phyloP scores from a whole-genome alignment of 768 basidiomycete genomes.

The Leccinum disarticulatum region DNA sequence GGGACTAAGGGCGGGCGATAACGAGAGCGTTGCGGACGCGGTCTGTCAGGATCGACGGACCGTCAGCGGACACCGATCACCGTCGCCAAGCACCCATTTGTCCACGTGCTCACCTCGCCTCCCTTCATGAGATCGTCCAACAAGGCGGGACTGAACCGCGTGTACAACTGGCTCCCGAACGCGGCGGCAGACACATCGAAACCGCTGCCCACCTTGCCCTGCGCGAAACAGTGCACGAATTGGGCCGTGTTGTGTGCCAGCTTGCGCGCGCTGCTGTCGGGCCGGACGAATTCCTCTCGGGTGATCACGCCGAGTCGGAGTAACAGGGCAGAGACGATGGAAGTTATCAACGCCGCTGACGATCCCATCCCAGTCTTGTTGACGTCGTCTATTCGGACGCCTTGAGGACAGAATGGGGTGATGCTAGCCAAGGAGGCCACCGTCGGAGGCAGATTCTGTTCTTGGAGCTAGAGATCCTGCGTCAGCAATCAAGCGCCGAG shows the following conservation, averaged over 20 bases:
- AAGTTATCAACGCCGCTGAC: slow-evolving; percentile 95
- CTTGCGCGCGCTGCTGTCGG: slow-evolving; percentile 46
- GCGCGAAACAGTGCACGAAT: slow-evolving; percentile 92
- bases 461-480: slow-evolving; percentile 51
- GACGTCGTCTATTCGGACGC: slow-evolving; percentile 69
- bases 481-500: slow-evolving; percentile 6
- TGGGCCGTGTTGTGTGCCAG: slow-evolving; percentile 93
- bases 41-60: slow-evolving; percentile 11
- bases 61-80: slow-evolving; percentile 2
- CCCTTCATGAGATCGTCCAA: slow-evolving; percentile 25
- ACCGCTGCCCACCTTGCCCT: slow-evolving; percentile 97
- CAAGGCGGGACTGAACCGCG: slow-evolving; percentile 72
- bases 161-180: slow-evolving; percentile 93
- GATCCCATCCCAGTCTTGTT: slow-evolving; percentile 99
- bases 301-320: slow-evolving; percentile 70
- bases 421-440: slow-evolving; percentile 64
- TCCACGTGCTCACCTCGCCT: slow-evolving; percentile 21
- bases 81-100: background rate
- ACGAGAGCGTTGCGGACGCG: slow-evolving; percentile 20
- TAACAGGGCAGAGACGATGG: slow-evolving; percentile 83
- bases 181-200: slow-evolving; percentile 95
- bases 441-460: slow-evolving; percentile 59
- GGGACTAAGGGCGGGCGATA: slow-evolving; percentile 62
- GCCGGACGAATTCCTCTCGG: slow-evolving; percentile 43
- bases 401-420: slow-evolving; percentile 73